Base-by-base conservation (phyloP, 1,284 basidiomycete species). In the Tilletiopsis washingtonensis region DNA sequence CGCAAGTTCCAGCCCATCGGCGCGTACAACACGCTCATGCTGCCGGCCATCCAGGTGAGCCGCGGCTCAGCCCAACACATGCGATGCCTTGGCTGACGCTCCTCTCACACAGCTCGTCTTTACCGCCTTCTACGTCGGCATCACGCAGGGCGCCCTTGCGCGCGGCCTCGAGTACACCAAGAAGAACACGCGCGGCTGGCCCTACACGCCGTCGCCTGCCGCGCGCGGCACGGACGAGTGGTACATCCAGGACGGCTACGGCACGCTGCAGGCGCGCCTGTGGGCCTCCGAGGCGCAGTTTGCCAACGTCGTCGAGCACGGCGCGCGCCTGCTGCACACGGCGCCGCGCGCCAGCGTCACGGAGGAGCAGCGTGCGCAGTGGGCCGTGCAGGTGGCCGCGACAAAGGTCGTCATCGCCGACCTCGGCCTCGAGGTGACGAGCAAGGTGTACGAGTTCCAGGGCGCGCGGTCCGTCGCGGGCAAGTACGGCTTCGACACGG, bases 121-220 rank as follows among this genome's bases (percentile, higher is more conserved):
- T 52, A 62, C 64, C 39, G 62, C 65, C 45, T 69, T 74, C 55
- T 74, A 74, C 59, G 57, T 73, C n/a, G 73, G 73, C 7, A 71
- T 73, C 21, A 64, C 73, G 9, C 61, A 67, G 47, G 73, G 73
- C 6, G 68, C 73, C 0, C 64, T 74, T 11, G 44, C 52, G 4
- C 54, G 69, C 5, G 70, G 61, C 4, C 47, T 59, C 2, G 50
- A 43, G 2, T 74, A 73, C 57, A 73, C 72, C 21, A 64, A 60
- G 26, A 61, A 57, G 29, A 67, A 67, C 52, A 73, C 71, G 5
- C 65, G 71, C 20, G 63, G 61, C 4, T 74, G 73, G 73, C 70
- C 69, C 3, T 73, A 64, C 56, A 56, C 59, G 17, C 66, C 62
- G 26, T 45, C 49, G 5, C 64, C 63, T 20, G 64, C 62, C 36